Conservation (phyloP, 257 asterid species). For the Cruciata laevipes region DNA sequence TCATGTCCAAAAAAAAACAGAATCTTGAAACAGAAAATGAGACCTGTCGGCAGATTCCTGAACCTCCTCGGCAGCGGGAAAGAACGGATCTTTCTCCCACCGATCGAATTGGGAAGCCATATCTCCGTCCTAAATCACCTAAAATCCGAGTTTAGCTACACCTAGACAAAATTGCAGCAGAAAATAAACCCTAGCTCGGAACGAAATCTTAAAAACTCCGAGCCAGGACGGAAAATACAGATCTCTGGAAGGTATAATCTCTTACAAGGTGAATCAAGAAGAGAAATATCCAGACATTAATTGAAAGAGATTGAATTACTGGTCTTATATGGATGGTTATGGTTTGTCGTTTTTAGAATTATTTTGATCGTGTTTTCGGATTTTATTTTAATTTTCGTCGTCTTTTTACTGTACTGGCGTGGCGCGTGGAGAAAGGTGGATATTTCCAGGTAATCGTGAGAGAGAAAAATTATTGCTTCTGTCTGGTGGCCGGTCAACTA, state of each 20-base stretch:
- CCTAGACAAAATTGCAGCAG: background rate
- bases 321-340: background rate
- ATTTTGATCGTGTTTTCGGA: background rate
- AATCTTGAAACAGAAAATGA: background rate
- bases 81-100: conserved; percentile 96
- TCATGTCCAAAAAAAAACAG: background rate
- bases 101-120: conserved; percentile 74
- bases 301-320: background rate
- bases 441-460: conserved; percentile 1
- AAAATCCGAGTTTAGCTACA: background rate
- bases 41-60: conserved; percentile 96
- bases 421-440: background rate
- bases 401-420: background rate
- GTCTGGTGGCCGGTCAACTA: conserved; percentile 17
- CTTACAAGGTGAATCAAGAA: background rate
- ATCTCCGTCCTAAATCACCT: conserved; percentile 8
- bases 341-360: background rate
- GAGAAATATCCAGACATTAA: background rate
- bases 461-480: background rate
- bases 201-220: background rate
- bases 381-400: background rate
- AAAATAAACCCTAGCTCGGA: conserved; percentile 1
- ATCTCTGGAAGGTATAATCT: conserved; percentile 3
- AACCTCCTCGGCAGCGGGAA: conserved; percentile 92
- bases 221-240: conserved; percentile 1